These are phyloP conservation scores for Aspergillus uvarum DNA, from an alignment of 2,329 filamentous ascomycete species.

Conservation along the genomic window DNA sequence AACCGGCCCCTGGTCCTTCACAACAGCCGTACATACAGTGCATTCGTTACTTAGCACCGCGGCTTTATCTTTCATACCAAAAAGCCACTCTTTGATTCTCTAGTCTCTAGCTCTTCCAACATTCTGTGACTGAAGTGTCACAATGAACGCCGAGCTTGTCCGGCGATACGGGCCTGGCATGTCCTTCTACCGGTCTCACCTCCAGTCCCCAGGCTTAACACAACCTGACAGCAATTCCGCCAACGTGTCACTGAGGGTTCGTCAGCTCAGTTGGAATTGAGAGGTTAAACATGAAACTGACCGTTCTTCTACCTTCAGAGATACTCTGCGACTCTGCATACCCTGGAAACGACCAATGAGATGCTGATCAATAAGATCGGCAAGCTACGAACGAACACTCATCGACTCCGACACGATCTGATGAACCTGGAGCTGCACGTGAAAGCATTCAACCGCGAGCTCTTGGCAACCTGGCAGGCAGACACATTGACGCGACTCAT, in stretches of 20 bases:
- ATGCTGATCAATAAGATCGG: conserved; percentile 25
- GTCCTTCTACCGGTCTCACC: conserved; percentile 22
- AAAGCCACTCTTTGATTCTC: conserved; percentile 12
- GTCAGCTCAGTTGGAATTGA: neutral
- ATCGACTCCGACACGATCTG: conserved; percentile 27
- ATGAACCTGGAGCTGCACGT: conserved; percentile 28
- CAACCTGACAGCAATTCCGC: neutral
- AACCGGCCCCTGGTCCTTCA: neutral
- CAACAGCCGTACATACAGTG: neutral
- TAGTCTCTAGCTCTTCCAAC: conserved; percentile 4
- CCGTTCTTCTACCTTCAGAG: conserved; percentile 10
- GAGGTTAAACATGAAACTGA: neutral
- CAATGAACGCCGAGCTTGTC: conserved; percentile 19
- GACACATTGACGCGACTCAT: conserved; percentile 38
- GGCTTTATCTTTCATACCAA: conserved; percentile 15
- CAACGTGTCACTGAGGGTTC: conserved; percentile 15
- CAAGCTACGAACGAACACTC: conserved; percentile 22
- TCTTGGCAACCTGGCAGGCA: conserved; percentile 36
- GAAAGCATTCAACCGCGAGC: conserved; percentile 26
- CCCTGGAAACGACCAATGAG: conserved; percentile 28
- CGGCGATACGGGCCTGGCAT: conserved; percentile 21
- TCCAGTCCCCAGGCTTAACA: neutral
- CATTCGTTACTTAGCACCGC: conserved; percentile 15
- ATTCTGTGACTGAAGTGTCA: neutral
- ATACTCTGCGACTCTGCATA: conserved; percentile 20